Conservation (phyloP, 2,329 filamentous ascomycete species). For the Fusarium continuum region DNA sequence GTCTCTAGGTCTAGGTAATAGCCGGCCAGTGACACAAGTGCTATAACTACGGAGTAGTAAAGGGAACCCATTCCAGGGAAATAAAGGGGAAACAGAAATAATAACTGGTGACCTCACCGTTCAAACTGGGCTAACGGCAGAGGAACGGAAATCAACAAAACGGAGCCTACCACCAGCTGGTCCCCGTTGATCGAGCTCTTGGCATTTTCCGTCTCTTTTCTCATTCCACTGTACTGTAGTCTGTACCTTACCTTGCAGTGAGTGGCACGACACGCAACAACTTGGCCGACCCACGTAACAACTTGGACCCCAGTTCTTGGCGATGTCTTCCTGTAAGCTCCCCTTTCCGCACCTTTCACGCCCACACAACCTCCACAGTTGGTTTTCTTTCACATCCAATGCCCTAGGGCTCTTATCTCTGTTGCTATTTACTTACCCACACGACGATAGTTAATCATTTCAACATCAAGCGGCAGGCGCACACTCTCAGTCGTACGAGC, state of each 20-base stretch:
- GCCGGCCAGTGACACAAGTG: neutral
- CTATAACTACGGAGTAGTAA: neutral
- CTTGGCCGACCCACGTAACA: slow-evolving; percentile 9
- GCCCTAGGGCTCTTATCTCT: neutral
- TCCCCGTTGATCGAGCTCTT: slow-evolving; percentile 19
- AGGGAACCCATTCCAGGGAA: slow-evolving; percentile 16
- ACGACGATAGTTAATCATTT: slow-evolving; percentile 55
- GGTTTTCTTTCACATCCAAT: neutral
- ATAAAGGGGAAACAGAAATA: slow-evolving; percentile 11
- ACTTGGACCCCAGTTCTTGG: slow-evolving; percentile 31
- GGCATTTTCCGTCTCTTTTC: slow-evolving; percentile 8
- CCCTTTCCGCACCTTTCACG: slow-evolving; percentile 14
- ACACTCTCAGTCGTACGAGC: slow-evolving; percentile 53
- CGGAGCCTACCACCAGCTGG: slow-evolving; percentile 11
- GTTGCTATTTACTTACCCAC: neutral
- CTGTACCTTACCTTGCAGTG: slow-evolving; percentile 1
- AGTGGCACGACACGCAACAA: slow-evolving; percentile 15
- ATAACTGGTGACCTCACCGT: slow-evolving; percentile 26
- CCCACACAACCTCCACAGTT: neutral
- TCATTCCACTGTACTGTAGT: neutral
- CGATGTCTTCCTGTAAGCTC: slow-evolving; percentile 38
- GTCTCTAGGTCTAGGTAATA: slow-evolving; percentile 10
- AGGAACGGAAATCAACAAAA: slow-evolving; percentile 16
- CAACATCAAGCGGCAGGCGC: slow-evolving; percentile 56
- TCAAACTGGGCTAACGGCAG: neutral